Evolutionary conservation across 2,329 filamentous ascomycete species (phyloP), one percentile per base, ranked within the genome.

Genomic region (Fusarium foetens): DNA sequence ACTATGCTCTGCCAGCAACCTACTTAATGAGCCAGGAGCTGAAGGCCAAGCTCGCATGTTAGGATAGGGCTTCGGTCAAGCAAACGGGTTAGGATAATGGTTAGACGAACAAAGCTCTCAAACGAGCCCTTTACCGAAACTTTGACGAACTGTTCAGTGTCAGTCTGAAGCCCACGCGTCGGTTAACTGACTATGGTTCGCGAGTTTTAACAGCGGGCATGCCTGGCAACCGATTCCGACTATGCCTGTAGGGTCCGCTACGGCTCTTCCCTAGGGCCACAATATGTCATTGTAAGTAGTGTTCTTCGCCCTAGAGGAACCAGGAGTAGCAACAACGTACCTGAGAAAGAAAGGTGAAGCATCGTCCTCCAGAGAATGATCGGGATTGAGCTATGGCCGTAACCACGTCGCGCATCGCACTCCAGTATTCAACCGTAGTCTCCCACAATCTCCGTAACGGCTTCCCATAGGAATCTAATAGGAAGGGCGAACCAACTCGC

Each of bases 391-490:
- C 93, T 85, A 69, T 67, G 55, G 58, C 65, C 59, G 8, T 39
- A 33, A 55, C 79, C 70, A 94, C 89, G 92, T 92, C 88, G 91
- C 92, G 91, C 93, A 94, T 95, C 93, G 92, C 91, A 94, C 93
- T 94, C 86, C 92, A 93, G 92, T 94, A 90, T 33, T 91, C 87
- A 73, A 80, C 85, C 89, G 94, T 92, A 90, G 94, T 94, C 92
- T 94, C 91, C 92, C 89, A 94, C 92, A 91, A 94, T 94, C 92
- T 94, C 91, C 92, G 91, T 91, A 93, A 93, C 86, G 90, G 89
- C 92, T 93, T 91, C 91, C 92, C 92, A 94, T 90, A 93, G 91
- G 88, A 86, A 87, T 82, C 80, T 80, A 76, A 80, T 14, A 67
- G 39, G 16, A 46, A 42, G 14, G 19, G n/a, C 33, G 25, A 58